Evolutionary conservation across 1,284 basidiomycete genomes (phyloP), one percentile per base, ranked within the genome.

Genomic region (Apiotrichum brassicae): DNA sequence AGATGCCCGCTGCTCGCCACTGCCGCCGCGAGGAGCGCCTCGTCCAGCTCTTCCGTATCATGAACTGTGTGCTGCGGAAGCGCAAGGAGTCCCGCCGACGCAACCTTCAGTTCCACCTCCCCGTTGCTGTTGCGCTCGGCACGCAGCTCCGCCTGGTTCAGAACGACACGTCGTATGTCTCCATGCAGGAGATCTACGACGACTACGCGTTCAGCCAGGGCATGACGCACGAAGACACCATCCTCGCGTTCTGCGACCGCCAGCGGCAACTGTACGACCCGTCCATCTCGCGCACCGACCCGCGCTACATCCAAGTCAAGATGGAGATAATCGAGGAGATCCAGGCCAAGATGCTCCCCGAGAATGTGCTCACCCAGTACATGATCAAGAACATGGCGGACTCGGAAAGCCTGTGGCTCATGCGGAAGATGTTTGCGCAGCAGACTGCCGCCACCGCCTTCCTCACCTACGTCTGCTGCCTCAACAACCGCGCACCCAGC

Each of bases 31-130:
- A 99, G 74, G 95, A 99, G 66, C 80, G 90, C 43, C 83, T 93
- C 42, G 86, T 89, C 72, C 92, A 97, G 68, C 75, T 97, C 30
- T 86, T 95, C 75, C 81, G 94, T 20, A 87, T 88, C 57, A 87
- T 97, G 74, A 97, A 97, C 68, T 83, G 92, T 35, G 85, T 87
- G 18, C 76, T 97, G 50, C 76, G 77, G 41, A 85, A 87, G 54
- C 87, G 92, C 72, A 97, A 95, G 70, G 94, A 98, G 73, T 88
- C 83, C 35, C 81, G 94, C 44, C 93, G 93, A 64, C 83, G 97
- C 39, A 93, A 92, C 63, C 78, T 98, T 23, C 78, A 79, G 45
- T 97, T 99, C 81, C 87, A 95, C 66, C 77, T 97, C 24, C 95
- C 95, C 1, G 82, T 85, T 1, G 84, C 87, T 4, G 78, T 98